Evolutionary conservation across 2,329 filamentous ascomycete genomes (phyloP), one percentile per base, ranked within the genome.

Genomic region (Cladosporium sp.): DNA sequence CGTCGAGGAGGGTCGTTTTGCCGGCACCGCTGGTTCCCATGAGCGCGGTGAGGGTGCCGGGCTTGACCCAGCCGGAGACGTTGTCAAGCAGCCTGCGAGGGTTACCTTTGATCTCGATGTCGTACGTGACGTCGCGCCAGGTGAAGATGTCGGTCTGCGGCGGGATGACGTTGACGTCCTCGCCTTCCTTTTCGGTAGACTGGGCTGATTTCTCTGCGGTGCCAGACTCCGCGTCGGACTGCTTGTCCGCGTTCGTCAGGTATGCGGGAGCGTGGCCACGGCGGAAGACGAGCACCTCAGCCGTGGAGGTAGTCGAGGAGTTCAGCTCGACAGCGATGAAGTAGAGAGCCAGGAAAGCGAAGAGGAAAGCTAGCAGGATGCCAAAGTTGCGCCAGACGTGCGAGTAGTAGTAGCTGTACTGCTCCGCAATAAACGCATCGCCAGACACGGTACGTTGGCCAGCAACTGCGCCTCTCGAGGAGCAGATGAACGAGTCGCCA

Each of bases 1-100:
- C 87, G 62, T 95, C 87, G 3, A 95, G 74, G 0, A 95, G 74
- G 0, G 89, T 95, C 0, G 89, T 93, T 72, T 95, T 95, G 44
- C 89, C 89, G 4, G 89, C 89, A n/a, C 80, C 80, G 3, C 76
- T 80, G 9, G 74, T 74, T 4, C 74, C 76, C 75, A 77, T 78
- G 38, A 78, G 60, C 9, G 76, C 76, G 3, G 74, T 77, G 14
- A 78, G 56, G 37, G 73, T 69, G 6, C 76, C 76, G 0, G 76
- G 75, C 52, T 74, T 70, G 18, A 79, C 74, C 53, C 72, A 78
- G 1, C 76, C 76, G 58, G 69, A 73, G 3, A 78, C 65, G 18
- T 74, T 70, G 49, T 74, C 72, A 18, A 78, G 59, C 4, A 78
- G 61, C 5, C 70, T 68, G 7, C 72, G 66, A 38, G 72, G 71